Evolutionary conservation across 2,329 filamentous ascomycete genomes (phyloP).

Genomic region (Pleurostoma richardsiae): DNA sequence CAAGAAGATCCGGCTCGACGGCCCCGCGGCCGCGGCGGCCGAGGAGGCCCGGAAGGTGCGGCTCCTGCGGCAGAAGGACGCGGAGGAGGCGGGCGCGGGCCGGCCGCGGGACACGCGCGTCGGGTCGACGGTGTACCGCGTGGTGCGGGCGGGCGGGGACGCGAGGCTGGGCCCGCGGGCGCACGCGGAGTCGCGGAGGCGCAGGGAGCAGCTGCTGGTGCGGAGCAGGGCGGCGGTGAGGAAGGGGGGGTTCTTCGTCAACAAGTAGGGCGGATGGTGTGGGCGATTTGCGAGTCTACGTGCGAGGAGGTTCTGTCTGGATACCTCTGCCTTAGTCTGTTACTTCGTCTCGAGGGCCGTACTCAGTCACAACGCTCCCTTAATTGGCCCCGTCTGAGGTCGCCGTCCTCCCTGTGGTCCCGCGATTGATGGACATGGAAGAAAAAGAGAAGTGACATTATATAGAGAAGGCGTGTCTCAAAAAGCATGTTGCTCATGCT

Average conservation of each 20-base stretch:
- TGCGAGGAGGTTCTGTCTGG: too few relatives aligned
- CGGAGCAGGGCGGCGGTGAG: conserved; percentile 34
- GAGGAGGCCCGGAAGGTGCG: conserved; percentile 23
- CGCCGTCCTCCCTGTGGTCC: too few relatives aligned
- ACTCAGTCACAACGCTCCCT: too few relatives aligned
- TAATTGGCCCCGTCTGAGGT: too few relatives aligned
- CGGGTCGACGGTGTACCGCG: conserved; percentile 50
- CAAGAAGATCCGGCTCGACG: conserved; percentile 27
- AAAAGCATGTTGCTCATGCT: too few relatives aligned
- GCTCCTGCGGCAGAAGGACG: conserved; percentile 36
- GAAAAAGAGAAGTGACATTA: too few relatives aligned
- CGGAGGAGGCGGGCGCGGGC: conserved; percentile 30
- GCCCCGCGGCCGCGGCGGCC: conserved; percentile 6
- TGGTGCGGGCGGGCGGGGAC: conserved; percentile 37
- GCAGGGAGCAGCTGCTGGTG: conserved; percentile 39
- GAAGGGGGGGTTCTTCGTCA: conserved; percentile 40
- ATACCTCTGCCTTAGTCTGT: too few relatives aligned
- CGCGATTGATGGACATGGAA: too few relatives aligned
- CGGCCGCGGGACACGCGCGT: conserved; percentile 39
- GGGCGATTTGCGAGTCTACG: too few relatives aligned
- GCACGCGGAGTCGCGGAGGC: conserved; percentile 32
- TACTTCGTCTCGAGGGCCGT: too few relatives aligned
- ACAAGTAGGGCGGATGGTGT: background rate
- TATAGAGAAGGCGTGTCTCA: too few relatives aligned
- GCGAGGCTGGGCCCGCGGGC: conserved; percentile 41